Evolutionary conservation across 2,329 filamentous ascomycete genomes (phyloP).

Genomic region (Hymenoscyphus scutula): DNA sequence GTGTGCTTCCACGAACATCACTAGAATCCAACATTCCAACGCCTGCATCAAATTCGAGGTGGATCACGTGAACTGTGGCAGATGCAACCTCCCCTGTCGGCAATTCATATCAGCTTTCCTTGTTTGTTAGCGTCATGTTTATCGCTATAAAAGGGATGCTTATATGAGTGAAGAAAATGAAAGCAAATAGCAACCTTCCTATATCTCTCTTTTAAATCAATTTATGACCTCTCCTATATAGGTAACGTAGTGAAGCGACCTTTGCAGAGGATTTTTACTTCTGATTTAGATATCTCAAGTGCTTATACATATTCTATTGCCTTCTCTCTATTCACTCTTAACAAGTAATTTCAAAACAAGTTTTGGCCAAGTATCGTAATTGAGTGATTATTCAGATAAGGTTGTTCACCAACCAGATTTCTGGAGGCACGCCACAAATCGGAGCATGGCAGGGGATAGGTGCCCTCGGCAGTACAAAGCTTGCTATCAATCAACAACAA

Average conservation of each 20-base stretch:
- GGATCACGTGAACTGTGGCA: no score
- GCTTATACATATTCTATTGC: no score
- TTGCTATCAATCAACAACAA: conserved; percentile 1
- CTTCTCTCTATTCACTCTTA: neutral
- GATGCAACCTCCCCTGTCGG: no score
- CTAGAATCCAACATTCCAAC: no score
- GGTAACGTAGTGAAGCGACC: no score
- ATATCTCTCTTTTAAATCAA: neutral
- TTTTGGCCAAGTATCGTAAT: neutral
- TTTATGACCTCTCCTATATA: neutral
- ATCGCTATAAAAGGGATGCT: neutral
- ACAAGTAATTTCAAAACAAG: neutral
- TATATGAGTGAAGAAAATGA: neutral
- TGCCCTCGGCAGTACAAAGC: neutral
- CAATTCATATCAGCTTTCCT: neutral
- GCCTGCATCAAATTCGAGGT: no score
- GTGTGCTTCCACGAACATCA: no score
- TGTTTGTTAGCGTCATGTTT: neutral
- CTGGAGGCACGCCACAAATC: neutral
- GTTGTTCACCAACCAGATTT: neutral
- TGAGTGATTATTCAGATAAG: neutral
- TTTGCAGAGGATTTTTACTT: no score
- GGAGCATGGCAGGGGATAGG: neutral
- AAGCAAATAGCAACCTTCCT: neutral
- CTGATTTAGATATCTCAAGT: no score